Conservation (phyloP, 352 stramenopile species). For the Blastocystis sp. region DNA sequence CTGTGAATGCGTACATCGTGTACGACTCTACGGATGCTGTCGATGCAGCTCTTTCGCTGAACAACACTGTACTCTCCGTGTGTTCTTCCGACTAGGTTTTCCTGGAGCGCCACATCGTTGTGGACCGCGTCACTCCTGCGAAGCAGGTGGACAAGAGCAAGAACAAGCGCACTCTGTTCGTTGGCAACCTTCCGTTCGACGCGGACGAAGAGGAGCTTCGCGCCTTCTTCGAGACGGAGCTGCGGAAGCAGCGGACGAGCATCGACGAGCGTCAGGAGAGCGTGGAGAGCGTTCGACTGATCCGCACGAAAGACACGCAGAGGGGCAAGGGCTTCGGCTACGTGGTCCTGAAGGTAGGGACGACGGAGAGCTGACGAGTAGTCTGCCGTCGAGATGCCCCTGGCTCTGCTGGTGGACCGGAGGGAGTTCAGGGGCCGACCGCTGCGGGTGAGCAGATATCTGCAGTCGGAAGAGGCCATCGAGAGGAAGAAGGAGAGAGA, state of each 20-base stretch:
- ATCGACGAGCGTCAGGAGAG: constrained; percentile 61
- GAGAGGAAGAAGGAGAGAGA: constrained; percentile 37
- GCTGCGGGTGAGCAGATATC: not conserved
- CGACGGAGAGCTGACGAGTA: not conserved
- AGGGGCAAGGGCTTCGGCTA: constrained; percentile 80
- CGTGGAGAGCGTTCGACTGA: constrained; percentile 77
- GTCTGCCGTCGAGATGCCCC: constrained; percentile 23
- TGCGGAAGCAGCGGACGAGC: constrained; percentile 62
- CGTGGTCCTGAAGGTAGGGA: constrained; percentile 69
- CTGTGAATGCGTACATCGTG: constrained; percentile 59
- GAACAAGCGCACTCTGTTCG: constrained; percentile 74
- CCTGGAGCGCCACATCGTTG: constrained; percentile 41
- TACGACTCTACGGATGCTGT: constrained; percentile 21
- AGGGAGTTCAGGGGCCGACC: not conserved
- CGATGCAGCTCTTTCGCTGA: constrained; percentile 14
- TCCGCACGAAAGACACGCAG: constrained; percentile 75
- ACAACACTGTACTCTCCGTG: not conserved
- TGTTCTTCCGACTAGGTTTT: not conserved
- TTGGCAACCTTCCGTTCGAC: constrained; percentile 77
- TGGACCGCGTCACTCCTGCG: constrained; percentile 20
- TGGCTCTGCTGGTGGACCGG: constrained; percentile 21
- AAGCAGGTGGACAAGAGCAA: not conserved
- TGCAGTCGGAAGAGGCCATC: not conserved
- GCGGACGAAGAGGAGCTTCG: constrained; percentile 71
- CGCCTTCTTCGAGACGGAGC: constrained; percentile 72